Evolutionary conservation across 352 stramenopile species (phyloP), one percentile per base, ranked within the genome.

Genomic region (Peronospora belbahrii): DNA sequence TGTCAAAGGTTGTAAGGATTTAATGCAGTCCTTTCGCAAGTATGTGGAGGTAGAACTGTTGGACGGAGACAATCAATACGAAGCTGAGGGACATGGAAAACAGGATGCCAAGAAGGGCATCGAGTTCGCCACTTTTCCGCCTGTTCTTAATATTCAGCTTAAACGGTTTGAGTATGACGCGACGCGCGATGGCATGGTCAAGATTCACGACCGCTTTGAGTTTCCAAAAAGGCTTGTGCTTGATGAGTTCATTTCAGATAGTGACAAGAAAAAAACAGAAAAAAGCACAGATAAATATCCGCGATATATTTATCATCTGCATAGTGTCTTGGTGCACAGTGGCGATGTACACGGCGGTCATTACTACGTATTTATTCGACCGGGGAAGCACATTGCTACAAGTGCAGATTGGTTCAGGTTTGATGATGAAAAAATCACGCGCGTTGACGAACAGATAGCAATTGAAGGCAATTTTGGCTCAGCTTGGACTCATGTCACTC

Each of bases 51-150:
- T 91, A 13, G 91, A 97, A 50, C 79, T 96, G 67, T 67, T 97
- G 15, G 70, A 97, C 17, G 88, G 87, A 14, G 91, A 97, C 31
- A 97, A 97, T 58, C 87, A 97, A 66, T 97, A 97, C 66, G 86
- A 94, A 27, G 79, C 84, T 0, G 85, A 94, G 47, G 84, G 71
- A 9, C 71, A 85, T 34, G 85, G 88, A 4, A 95, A 96, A 47
- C 87, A 96, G 54, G 83, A 95, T 47, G 89, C 89, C 5, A 85
- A 88, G 44, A 96, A 96, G 55, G 83, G 83, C 0, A 65, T 92
- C 6, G 64, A 67, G 20, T 97, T 97, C 56, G 31, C 87, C 2
- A 61, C 74, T 3, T 90, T 95, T 28, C 90, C 88, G 4, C 85
- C 86, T 0, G 79, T 97, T 19, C 59, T 97, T 1, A 97, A 93